Base-by-base conservation (phyloP, 371 early-diverging fungal species). In the Mucor irregularis region DNA sequence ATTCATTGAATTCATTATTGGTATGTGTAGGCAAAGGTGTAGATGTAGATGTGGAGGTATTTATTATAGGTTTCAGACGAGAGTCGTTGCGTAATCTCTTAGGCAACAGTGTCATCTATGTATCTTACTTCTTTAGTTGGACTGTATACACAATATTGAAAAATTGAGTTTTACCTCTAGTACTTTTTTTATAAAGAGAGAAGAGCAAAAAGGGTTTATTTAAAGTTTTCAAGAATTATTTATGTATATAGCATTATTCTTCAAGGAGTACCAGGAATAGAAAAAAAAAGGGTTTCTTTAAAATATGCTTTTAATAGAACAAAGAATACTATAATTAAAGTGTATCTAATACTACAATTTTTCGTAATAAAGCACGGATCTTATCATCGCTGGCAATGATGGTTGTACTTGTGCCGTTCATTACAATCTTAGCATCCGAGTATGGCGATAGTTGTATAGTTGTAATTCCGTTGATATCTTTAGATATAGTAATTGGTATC, bases 371-470 rank as follows among this genome's bases (percentile, higher is more conserved):
- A n/a, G 54, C 33, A 30, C 69, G 37, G 26, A 54, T 47, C 40
- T 58, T 38, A 34, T 64, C 46, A 39, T 65, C 48, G 45, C 49
- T 56, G 1, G 69, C 58, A 22, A 61, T 34, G 16, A 69, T 56
- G 1, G 51, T 58, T 2, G 58, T 62, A 8, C 33, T 37, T 7
- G 51, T 17, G 13, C 53, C 44, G n/a, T 58, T 25, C 38, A 69
- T 45, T 3, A 56, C 26, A 2, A 69, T 54, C 10, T 29, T 49
- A 9, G 62, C 61, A 24, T 65, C 30, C 66, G 65, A 58, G 35
- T 69, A 58, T 5, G 44, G 29, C 19, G 69, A 66, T 30, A 69
- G 21, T 21, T 59, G 44, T 21, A 67, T 53, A 0, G 47, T 52
- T 2, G 52, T 56, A 1, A 46, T 46, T 3, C 55, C 64, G n/a